A percentile compares a stretch with the other conserved stretches of the same genome.
These are phyloP conservation scores for Dactylellina haptotyla DNA, from an alignment of 2,329 filamentous ascomycete species.

Conservation along the genomic window DNA sequence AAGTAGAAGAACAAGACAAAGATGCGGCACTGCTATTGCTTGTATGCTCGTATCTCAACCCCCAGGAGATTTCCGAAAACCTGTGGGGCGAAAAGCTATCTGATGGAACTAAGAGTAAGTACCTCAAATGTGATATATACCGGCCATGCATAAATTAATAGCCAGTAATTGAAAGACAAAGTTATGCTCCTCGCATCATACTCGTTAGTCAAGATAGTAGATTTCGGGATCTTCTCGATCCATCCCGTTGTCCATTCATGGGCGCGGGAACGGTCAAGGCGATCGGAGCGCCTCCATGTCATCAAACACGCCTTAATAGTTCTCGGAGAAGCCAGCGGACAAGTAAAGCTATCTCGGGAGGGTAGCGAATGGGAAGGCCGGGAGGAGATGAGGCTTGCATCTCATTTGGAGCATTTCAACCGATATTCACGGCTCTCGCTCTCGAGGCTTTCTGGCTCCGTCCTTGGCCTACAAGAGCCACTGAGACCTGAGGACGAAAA, in stretches of 20 bases:
- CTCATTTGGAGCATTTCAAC: neutral
- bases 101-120: neutral
- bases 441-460: neutral
- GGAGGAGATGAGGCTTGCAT: neutral
- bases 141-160: neutral
- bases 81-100: constrained; percentile 31
- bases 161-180: constrained; percentile 24
- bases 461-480: neutral
- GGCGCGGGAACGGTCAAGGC: constrained; percentile 37
- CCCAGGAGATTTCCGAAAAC: constrained; percentile 48
- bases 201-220: constrained; percentile 10
- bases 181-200: constrained; percentile 25
- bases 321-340: neutral
- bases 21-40: constrained; percentile 52
- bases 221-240: constrained; percentile 20
- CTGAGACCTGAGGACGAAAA: neutral
- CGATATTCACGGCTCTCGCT: too few species aligned
- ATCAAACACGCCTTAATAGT: neutral
- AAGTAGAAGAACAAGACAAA: constrained; percentile 34
- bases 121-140: constrained; percentile 12
- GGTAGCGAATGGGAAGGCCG: neutral
- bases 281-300: neutral
- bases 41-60: constrained; percentile 54
- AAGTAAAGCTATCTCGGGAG: neutral
- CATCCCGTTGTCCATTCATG: constrained; percentile 54